Evolutionary conservation across 306 rosid genomes (phyloP).

Genomic region (Trifolium repens): DNA sequence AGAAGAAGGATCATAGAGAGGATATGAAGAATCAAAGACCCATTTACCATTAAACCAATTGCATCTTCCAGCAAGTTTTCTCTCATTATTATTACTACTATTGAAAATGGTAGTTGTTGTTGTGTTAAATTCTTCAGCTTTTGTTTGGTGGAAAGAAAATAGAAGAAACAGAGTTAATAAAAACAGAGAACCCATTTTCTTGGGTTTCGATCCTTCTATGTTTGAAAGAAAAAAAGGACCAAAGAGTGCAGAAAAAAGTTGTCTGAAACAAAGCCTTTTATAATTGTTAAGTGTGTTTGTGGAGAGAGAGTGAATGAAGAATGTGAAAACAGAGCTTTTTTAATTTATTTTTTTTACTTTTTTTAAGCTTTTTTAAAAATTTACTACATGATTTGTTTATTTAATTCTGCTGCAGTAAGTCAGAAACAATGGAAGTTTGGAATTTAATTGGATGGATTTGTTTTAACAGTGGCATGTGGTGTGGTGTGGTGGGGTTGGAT

Average conservation of each 20-base stretch:
- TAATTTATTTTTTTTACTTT: neutral
- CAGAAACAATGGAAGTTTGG: slow-evolving; percentile 23
- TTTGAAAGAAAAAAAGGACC: slow-evolving; percentile 41
- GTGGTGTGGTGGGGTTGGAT: slow-evolving; percentile 61
- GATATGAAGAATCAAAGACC: slow-evolving; percentile 83
- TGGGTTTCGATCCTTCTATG: slow-evolving; percentile 55
- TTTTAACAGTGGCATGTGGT: slow-evolving; percentile 53
- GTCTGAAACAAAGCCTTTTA: slow-evolving; percentile 53
- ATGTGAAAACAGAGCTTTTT: slow-evolving; percentile 38
- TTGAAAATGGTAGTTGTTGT: slow-evolving; percentile 14
- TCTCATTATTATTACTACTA: neutral
- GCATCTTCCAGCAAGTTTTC: slow-evolving; percentile 69
- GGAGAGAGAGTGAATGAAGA: slow-evolving; percentile 4
- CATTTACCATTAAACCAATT: slow-evolving; percentile 68
- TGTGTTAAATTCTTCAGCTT: slow-evolving; percentile 45
- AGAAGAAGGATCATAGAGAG: slow-evolving; percentile 69
- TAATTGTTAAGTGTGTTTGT: slow-evolving; percentile 33
- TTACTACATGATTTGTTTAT: slow-evolving; percentile 5
- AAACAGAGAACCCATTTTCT: slow-evolving; percentile 67
- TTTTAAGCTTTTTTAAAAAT: neutral
- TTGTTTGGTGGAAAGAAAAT: slow-evolving; percentile 53
- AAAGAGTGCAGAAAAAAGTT: slow-evolving; percentile 52
- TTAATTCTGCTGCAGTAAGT: slow-evolving; percentile 14
- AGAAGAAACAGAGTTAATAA: slow-evolving; percentile 13
- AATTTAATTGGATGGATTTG: slow-evolving; percentile 10